Percentiles rank a stretch among this genome's conserved stretches.
These are phyloP conservation scores for Sanguinoderma infundibulare DNA, from an alignment of 1,284 basidiomycete genomes.

Conservation along the genomic window DNA sequence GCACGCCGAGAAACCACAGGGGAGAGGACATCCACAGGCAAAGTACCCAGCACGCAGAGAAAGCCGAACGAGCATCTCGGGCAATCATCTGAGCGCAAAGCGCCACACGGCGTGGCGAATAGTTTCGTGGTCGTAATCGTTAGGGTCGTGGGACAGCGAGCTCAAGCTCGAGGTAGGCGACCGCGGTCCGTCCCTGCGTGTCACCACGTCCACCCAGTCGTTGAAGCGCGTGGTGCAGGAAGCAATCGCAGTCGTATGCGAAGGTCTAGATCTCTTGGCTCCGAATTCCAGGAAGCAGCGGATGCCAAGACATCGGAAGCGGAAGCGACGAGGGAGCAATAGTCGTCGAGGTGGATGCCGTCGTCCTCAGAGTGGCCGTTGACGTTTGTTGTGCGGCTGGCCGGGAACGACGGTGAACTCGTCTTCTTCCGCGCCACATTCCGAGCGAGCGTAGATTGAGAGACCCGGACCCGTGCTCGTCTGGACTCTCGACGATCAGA, in stretches of 20 bases:
- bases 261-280: background rate
- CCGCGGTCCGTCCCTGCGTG: background rate
- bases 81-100: background rate
- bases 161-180: background rate
- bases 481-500: background rate
- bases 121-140: background rate
- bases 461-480: background rate
- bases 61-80: background rate
- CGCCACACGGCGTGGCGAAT: background rate
- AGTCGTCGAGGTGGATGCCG: conserved; percentile 5
- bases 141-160: background rate
- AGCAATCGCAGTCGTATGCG: background rate
- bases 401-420: background rate
- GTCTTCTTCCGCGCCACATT: background rate
- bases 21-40: background rate
- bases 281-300: too few relatives aligned
- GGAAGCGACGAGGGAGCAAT: background rate
- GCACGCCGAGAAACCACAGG: background rate
- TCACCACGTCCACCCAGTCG: background rate
- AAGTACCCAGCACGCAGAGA: background rate
- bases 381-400: background rate
- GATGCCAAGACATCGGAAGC: too few relatives aligned
- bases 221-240: background rate
- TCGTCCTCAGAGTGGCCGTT: background rate
- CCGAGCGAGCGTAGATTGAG: background rate